Evolutionary conservation across 441 rosid species (phyloP).

Genomic region (Lepidium campestre): DNA sequence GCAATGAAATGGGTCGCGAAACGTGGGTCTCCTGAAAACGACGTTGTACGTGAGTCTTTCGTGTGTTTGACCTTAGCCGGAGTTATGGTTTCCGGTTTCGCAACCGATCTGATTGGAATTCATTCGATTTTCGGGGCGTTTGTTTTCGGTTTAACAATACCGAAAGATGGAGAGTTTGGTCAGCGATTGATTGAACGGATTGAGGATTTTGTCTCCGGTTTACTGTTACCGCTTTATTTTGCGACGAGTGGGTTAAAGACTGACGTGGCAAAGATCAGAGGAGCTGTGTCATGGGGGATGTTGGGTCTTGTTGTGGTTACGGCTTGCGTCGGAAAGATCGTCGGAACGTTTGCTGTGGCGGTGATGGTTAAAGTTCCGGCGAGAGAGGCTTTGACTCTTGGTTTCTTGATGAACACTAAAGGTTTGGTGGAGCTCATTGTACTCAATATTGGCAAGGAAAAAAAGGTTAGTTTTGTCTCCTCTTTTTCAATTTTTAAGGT

Average conservation of each 20-base stretch:
- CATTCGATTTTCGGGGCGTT: conserved; percentile 72
- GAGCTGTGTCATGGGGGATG: conserved; percentile 57
- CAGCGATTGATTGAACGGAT: conserved; percentile 46
- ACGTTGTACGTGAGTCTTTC: conserved; percentile 41
- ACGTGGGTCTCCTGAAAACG: conserved; percentile 45
- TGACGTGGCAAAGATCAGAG: conserved; percentile 44
- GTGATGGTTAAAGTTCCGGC: conserved; percentile 50
- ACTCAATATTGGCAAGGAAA: conserved; percentile 72
- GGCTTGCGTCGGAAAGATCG: conserved; percentile 63
- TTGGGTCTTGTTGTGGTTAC: conserved; percentile 54
- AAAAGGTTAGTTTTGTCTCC: conserved; percentile 39
- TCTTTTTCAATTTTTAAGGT: not conserved
- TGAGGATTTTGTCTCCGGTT: conserved; percentile 62
- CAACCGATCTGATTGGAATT: conserved; percentile 65
- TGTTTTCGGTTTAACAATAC: conserved; percentile 63
- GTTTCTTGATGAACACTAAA: conserved; percentile 76
- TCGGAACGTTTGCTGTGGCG: conserved; percentile 58
- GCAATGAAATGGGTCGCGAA: conserved; percentile 49
- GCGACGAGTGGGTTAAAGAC: conserved; percentile 80
- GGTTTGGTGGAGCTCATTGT: conserved; percentile 81
- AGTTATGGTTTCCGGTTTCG: conserved; percentile 65
- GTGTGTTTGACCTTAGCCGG: conserved; percentile 62
- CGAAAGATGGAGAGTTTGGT: conserved; percentile 58
- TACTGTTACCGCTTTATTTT: conserved; percentile 71
- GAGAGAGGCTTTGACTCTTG: conserved; percentile 62